Evolutionary conservation across 306 rosid species (phyloP).

Genomic region (Acacia crassicarpa): DNA sequence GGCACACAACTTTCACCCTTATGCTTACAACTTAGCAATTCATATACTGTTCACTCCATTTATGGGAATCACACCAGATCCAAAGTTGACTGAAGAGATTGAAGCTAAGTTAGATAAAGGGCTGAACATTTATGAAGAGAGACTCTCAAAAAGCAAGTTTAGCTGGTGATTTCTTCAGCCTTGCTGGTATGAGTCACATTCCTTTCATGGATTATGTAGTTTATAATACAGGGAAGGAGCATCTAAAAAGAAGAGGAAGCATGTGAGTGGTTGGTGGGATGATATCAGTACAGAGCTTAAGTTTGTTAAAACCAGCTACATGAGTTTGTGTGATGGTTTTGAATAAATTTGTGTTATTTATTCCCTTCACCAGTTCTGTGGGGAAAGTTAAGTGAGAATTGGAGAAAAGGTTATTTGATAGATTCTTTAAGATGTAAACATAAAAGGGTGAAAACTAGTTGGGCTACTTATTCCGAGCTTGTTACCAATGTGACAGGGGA

Average conservation of each 20-base stretch:
- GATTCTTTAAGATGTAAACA: no score
- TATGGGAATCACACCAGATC: slow-evolving; percentile 27
- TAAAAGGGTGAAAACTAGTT: not conserved
- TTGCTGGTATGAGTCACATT: slow-evolving; percentile 52
- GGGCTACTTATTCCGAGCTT: not conserved
- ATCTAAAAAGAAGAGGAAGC: slow-evolving; percentile 37
- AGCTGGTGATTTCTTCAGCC: slow-evolving; percentile 56
- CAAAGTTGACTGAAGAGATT: slow-evolving; percentile 46
- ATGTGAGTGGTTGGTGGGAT: slow-evolving; percentile 53
- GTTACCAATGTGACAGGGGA: no score
- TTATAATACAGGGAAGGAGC: slow-evolving; percentile 33
- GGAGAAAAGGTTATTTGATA: no score
- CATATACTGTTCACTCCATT: slow-evolving; percentile 25
- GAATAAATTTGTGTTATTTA: not conserved
- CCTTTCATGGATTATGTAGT: slow-evolving; percentile 45
- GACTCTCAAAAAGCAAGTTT: slow-evolving; percentile 49
- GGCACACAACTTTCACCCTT: slow-evolving; percentile 36
- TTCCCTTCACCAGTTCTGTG: no score
- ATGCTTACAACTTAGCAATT: slow-evolving; percentile 21
- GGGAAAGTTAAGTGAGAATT: no score
- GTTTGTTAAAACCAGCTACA: no score
- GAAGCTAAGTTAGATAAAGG: slow-evolving; percentile 48
- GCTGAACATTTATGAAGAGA: slow-evolving; percentile 54
- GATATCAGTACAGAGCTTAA: slow-evolving; percentile 50
- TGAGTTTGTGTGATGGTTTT: not conserved